Evolutionary conservation across 1,284 basidiomycete genomes (phyloP).

Genomic region (Mycena citricolor): DNA sequence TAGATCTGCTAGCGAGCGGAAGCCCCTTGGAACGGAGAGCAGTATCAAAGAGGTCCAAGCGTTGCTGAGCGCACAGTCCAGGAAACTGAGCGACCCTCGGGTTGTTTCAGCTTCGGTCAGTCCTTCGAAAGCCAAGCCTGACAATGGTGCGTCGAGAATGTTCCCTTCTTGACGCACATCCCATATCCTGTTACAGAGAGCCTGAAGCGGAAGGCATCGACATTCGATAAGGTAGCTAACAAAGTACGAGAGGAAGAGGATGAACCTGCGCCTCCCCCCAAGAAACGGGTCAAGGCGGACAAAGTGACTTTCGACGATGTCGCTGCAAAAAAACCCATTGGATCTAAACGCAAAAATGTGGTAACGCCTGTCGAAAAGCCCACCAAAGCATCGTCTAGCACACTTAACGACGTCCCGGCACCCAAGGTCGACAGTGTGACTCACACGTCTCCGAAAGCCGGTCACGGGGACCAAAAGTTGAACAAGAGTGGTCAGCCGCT

Average conservation of each 20-base stretch:
- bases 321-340: no score
- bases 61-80: conserved; percentile 25
- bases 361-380: background rate
- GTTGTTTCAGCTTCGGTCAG: conserved; percentile 17
- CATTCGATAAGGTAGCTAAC: conserved; percentile 2
- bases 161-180: conserved; percentile 3
- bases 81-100: background rate
- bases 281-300: conserved; percentile 14
- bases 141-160: background rate
- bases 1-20: conserved; percentile 12
- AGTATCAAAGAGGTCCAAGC: conserved; percentile 23
- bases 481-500: background rate
- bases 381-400: conserved; percentile 5
- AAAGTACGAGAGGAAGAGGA: background rate
- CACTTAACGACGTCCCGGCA: conserved; percentile 5
- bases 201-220: background rate
- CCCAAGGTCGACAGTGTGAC: conserved; percentile 3
- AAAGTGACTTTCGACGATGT: no score
- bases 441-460: conserved; percentile 12
- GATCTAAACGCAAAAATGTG: no score
- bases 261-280: conserved; percentile 13
- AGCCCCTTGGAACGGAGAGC: conserved; percentile 18
- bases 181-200: background rate
- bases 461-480: background rate
- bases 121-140: conserved; percentile 11